These are phyloP conservation scores for Pelagophyceae sp. DNA, from an alignment of 352 stramenopile genomes.

Conservation along the genomic window DNA sequence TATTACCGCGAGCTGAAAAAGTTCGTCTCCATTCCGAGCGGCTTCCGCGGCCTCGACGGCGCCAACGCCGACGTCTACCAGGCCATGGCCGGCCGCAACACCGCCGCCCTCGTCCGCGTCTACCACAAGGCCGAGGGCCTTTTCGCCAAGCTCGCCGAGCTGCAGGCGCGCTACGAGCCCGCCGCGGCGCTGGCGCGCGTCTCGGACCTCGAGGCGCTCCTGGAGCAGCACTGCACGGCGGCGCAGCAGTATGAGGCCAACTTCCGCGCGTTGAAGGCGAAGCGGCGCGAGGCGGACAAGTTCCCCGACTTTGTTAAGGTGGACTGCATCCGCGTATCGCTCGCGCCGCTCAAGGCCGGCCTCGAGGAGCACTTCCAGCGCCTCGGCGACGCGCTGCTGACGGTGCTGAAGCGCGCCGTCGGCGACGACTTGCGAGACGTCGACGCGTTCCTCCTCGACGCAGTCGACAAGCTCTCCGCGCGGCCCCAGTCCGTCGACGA, in stretches of 20 bases:
- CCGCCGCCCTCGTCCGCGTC: constrained; percentile 65
- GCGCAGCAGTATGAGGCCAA: constrained; percentile 73
- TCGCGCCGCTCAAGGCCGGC: constrained; percentile 70
- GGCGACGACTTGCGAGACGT: constrained; percentile 63
- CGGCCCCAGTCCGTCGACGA: constrained; percentile 80
- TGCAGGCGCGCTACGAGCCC: constrained; percentile 59
- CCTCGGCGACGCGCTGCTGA: constrained; percentile 68
- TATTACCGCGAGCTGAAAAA: constrained; percentile 91
- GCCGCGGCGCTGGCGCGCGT: constrained; percentile 51
- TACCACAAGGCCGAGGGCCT: constrained; percentile 79
- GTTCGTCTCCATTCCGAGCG: constrained; percentile 75
- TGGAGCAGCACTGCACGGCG: constrained; percentile 61
- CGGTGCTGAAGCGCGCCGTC: constrained; percentile 67
- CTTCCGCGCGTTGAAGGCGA: constrained; percentile 69
- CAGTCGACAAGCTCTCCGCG: constrained; percentile 73
- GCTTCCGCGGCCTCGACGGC: constrained; percentile 64
- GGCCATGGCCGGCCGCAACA: constrained; percentile 75
- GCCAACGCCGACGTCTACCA: constrained; percentile 51
- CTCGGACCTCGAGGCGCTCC: constrained; percentile 58
- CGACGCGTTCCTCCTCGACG: constrained; percentile 70
- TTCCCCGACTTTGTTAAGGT: constrained; percentile 69
- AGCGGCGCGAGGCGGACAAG: constrained; percentile 83
- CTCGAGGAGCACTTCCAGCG: constrained; percentile 70
- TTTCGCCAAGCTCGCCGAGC: constrained; percentile 55
- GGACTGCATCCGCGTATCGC: constrained; percentile 76